Evolutionary conservation across 306 rosid species (phyloP).

Genomic region (Dalbergia cultrata): DNA sequence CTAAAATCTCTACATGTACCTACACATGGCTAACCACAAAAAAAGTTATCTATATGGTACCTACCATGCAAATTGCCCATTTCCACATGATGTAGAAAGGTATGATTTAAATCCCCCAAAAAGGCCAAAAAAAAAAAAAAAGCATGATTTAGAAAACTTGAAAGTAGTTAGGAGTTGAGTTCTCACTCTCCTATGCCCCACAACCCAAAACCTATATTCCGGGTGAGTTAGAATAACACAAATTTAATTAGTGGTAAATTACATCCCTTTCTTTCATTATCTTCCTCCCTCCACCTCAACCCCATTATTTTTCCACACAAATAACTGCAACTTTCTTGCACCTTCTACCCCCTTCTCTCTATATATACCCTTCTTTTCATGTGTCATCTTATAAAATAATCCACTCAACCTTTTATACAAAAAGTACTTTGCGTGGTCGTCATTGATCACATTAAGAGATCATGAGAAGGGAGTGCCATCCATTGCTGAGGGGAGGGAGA

Average conservation of each 20-base stretch:
- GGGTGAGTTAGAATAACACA: background rate
- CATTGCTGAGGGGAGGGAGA: conserved; percentile 68
- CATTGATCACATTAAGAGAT: no score
- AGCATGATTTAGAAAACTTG: no score
- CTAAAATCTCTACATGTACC: background rate
- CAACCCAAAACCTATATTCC: background rate
- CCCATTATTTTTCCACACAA: conserved; percentile 10
- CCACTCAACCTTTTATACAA: conserved; percentile 5
- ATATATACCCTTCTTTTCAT: background rate
- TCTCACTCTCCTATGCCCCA: background rate
- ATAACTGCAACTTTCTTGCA: background rate
- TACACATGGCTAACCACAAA: background rate
- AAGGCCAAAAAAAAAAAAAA: no score
- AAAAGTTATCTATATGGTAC: background rate
- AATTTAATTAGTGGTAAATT: background rate
- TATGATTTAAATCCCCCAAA: background rate
- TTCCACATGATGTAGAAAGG: background rate
- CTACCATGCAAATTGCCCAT: no score
- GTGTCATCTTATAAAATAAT: background rate
- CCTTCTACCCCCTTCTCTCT: background rate
- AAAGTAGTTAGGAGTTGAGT: background rate
- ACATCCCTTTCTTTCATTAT: background rate
- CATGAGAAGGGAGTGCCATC: conserved; percentile 63
- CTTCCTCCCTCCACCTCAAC: conserved; percentile 11
- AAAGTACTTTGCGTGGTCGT: background rate